These are phyloP conservation scores for Globisporangium cederbergense DNA, from an alignment of 352 stramenopile genomes.

Conservation along the genomic window DNA sequence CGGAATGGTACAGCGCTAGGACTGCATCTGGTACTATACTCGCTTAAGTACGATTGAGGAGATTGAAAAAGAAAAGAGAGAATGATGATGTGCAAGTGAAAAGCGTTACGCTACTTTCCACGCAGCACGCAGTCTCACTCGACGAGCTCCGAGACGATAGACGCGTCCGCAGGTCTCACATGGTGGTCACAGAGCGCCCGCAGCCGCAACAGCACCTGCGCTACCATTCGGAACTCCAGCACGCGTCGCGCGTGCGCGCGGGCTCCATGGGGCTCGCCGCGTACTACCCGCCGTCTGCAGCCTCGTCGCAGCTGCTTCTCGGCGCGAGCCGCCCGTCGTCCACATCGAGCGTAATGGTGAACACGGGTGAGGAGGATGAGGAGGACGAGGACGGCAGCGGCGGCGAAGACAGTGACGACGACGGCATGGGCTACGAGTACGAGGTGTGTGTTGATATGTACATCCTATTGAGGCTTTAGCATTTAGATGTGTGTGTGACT, in stretches of 20 bases:
- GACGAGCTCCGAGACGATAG: neutral
- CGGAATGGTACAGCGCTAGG: no score
- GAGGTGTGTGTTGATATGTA: conserved; percentile 4
- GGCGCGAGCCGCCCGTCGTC: conserved; percentile 15
- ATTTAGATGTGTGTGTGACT: neutral
- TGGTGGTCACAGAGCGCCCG: neutral
- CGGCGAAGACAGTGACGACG: conserved; percentile 1
- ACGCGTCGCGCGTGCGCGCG: conserved; percentile 6
- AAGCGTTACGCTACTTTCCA: neutral
- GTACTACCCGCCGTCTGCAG: conserved; percentile 4
- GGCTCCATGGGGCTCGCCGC: conserved; percentile 8
- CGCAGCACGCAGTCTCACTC: neutral
- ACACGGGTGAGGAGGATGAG: conserved; percentile 17
- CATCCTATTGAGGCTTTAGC: no score
- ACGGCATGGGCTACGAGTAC: conserved; percentile 16
- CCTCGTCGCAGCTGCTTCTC: conserved; percentile 6
- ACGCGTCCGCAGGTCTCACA: neutral
- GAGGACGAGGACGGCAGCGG: conserved; percentile 8
- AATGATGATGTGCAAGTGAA: conserved; percentile 1
- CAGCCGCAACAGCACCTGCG: conserved; percentile 3
- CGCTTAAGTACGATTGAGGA: no score
- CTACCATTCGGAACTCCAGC: conserved; percentile 3
- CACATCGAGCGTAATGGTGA: conserved; percentile 19
- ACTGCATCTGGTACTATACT: no score
- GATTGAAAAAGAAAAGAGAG: neutral